These are phyloP conservation scores for Penicillium maclennaniae DNA, from an alignment of 495 filamentous ascomycete species.

Conservation along the genomic window DNA sequence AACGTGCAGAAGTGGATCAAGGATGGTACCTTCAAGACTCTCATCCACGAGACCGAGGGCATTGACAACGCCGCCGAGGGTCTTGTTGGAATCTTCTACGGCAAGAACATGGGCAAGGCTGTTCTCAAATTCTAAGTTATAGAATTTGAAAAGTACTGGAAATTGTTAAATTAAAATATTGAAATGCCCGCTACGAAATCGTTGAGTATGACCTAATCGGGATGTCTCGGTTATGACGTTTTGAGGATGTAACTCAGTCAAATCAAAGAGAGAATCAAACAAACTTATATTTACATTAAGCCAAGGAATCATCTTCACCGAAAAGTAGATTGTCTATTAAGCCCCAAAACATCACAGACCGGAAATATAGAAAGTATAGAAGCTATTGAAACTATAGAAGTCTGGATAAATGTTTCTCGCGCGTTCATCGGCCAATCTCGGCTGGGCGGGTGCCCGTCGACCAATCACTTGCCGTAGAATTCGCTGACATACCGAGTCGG, in stretches of 20 bases:
- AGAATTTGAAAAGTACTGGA: too few relatives aligned
- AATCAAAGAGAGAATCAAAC: background rate
- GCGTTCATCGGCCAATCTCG: constrained; percentile 43
- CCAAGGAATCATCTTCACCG: background rate
- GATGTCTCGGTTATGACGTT: constrained; percentile 10
- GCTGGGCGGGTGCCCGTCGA: constrained; percentile 36
- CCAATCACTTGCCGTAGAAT: constrained; percentile 43
- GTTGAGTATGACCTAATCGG: background rate
- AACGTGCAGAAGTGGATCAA: constrained; percentile 80
- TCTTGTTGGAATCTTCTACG: constrained; percentile 79
- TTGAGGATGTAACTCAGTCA: background rate
- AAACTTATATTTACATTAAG: background rate
- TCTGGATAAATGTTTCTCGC: background rate
- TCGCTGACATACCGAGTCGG: constrained; percentile 44
- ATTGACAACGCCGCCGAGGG: constrained; percentile 81
- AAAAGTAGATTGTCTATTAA: too few relatives aligned
- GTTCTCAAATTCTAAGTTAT: constrained; percentile 63
- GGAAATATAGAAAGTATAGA: background rate
- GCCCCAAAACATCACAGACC: background rate
- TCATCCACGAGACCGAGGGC: constrained; percentile 66
- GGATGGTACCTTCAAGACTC: constrained; percentile 74
- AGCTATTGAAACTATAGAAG: background rate
- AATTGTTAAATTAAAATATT: constrained; percentile 7
- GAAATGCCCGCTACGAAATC: constrained; percentile 10
- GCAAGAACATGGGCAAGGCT: constrained; percentile 92